phyloP scores from a whole-genome alignment of 306 rosid species.

The Acacia melanoxylon region DNA sequence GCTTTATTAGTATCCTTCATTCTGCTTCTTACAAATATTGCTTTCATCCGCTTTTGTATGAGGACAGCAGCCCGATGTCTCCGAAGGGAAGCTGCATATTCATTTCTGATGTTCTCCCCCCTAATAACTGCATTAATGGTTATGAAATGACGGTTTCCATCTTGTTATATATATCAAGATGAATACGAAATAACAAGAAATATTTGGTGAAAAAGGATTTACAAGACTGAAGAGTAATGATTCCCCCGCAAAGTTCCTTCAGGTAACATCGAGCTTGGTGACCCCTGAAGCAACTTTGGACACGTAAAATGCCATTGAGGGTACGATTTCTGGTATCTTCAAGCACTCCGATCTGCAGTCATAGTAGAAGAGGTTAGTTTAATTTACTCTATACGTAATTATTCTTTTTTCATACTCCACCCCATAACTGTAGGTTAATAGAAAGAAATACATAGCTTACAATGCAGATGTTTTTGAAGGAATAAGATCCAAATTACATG shows the following conservation, averaged over 20 bases:
- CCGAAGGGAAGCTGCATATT: conserved; percentile 55
- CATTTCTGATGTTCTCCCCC: conserved; percentile 74
- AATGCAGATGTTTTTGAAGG: not conserved
- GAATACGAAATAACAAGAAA: conserved; percentile 34
- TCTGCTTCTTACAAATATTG: conserved; percentile 48
- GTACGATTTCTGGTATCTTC: conserved; percentile 98
- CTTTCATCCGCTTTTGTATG: conserved; percentile 73
- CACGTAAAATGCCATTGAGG: conserved; percentile 83
- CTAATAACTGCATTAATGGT: conserved; percentile 67
- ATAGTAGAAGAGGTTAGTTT: not conserved
- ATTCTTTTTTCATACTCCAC: not conserved
- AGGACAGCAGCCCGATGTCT: conserved; percentile 74
- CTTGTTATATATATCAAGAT: conserved; percentile 19
- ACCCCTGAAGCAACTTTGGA: conserved; percentile 98
- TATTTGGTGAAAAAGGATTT: conserved; percentile 32
- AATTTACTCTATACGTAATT: not conserved
- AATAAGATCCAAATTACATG: not conserved
- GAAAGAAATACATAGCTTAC: not conserved
- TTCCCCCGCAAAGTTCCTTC: conserved; percentile 70
- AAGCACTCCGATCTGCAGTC: conserved; percentile 87
- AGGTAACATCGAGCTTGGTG: conserved; percentile 72
- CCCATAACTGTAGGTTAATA: not conserved
- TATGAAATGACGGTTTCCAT: conserved; percentile 2
- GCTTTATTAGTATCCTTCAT: conserved; percentile 54
- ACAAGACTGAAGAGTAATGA: conserved; percentile 86